These are phyloP conservation scores for Pichia sorboxylosa DNA, from an alignment of 1,139 yeast genomes.

Conservation along the genomic window DNA sequence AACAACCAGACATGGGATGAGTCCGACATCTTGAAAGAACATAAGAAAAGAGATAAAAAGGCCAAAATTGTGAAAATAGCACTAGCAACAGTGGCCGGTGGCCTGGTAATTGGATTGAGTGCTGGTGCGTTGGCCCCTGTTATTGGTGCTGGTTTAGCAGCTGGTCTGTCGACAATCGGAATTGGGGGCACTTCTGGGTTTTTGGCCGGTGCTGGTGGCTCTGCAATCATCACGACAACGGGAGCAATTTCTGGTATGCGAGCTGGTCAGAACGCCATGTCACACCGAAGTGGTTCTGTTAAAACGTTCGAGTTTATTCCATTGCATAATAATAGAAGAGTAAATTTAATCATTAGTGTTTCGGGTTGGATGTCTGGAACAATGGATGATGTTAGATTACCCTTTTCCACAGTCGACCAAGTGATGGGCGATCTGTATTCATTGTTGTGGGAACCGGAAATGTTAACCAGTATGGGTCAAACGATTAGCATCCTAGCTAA, in stretches of 20 bases:
- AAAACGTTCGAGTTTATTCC: conserved; percentile 91
- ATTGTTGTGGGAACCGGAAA: conserved; percentile 94
- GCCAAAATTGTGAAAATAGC: conserved; percentile 82
- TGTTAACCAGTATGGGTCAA: conserved; percentile 92
- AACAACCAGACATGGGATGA: conserved; percentile 61
- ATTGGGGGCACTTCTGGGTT: conserved; percentile 86
- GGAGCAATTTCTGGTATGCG: conserved; percentile 87
- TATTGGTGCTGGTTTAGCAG: conserved; percentile 96
- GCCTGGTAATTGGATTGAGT: conserved; percentile 83
- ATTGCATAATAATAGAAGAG: conserved; percentile 78
- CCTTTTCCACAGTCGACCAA: conserved; percentile 94
- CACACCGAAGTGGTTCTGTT: conserved; percentile 80
- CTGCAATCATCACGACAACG: conserved; percentile 85
- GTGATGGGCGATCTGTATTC: conserved; percentile 95
- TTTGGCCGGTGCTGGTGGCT: conserved; percentile 94
- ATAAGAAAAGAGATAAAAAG: conserved; percentile 51
- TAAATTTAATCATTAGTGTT: conserved; percentile 80
- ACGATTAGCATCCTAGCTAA: conserved; percentile 88
- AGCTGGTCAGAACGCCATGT: conserved; percentile 80
- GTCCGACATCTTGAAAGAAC: conserved; percentile 49
- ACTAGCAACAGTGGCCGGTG: conserved; percentile 94
- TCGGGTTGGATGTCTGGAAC: conserved; percentile 98
- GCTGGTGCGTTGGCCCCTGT: conserved; percentile 96
- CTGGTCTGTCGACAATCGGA: conserved; percentile 92
- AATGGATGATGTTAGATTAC: conserved; percentile 90